These are phyloP conservation scores for Candida morakotiae DNA, from an alignment of 805 yeast species.

Conservation along the genomic window DNA sequence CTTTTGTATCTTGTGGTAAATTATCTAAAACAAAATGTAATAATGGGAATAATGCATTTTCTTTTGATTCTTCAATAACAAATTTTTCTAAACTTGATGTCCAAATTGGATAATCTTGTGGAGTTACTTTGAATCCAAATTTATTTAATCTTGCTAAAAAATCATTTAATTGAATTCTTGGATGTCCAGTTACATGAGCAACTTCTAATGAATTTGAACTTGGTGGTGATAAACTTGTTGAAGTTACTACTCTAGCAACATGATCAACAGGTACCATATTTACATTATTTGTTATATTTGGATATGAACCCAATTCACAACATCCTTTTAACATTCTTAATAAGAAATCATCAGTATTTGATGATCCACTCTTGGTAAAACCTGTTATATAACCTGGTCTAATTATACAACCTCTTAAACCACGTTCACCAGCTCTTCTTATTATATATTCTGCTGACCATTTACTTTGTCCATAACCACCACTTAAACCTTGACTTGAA, in stretches of 20 bases:
- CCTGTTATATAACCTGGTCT: slow-evolving; percentile 98
- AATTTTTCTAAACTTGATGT: slow-evolving; percentile 66
- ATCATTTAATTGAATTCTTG: slow-evolving; percentile 77
- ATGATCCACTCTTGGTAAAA: slow-evolving; percentile 74
- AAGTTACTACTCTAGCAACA: slow-evolving; percentile 86
- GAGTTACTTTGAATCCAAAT: slow-evolving; percentile 69
- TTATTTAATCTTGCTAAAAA: slow-evolving; percentile 60
- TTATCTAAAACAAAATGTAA: slow-evolving; percentile 92
- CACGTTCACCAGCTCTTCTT: slow-evolving; percentile 82
- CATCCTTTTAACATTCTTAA: slow-evolving; percentile 93
- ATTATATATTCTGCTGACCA: slow-evolving; percentile 95
- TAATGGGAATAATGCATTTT: slow-evolving; percentile 87
- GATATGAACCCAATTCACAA: slow-evolving; percentile 79
- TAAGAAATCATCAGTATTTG: slow-evolving; percentile 95
- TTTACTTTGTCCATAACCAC: slow-evolving; percentile 96
- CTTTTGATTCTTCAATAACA: slow-evolving; percentile 70
- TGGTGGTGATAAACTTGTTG: slow-evolving; percentile 79
- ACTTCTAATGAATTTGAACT: slow-evolving; percentile 55
- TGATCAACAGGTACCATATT: slow-evolving; percentile 99
- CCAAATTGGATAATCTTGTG: slow-evolving; percentile 76
- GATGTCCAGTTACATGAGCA: slow-evolving; percentile 97
- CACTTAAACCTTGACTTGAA: slow-evolving; percentile 75
- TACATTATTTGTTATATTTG: slow-evolving; percentile 81
- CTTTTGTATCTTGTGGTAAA: slow-evolving; percentile 85
- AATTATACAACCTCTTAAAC: slow-evolving; percentile 82